Evolutionary conservation across 495 filamentous ascomycete species (phyloP), one percentile per base, ranked within the genome.

Genomic region (Hyaloscypha hepaticicola): DNA sequence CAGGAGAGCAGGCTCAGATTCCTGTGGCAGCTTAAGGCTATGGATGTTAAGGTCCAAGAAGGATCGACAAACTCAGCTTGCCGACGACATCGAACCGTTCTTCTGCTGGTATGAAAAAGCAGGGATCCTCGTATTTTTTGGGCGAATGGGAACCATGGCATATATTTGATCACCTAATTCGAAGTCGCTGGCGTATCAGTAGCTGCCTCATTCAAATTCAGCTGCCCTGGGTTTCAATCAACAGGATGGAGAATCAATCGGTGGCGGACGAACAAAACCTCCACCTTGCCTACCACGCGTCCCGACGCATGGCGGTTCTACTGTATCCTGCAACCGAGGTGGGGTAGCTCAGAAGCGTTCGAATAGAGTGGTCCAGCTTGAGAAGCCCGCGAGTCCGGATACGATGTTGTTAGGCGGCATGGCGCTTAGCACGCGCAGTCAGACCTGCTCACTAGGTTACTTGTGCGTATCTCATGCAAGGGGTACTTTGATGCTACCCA

Each of bases 1-100:
- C 41, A 1, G 55, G 49, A 27, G 48, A 61, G 51, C 48, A 48
- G 38, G 58, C 49, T 4, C 61, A 58, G 27, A 34, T 68, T 1
- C 48, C 61, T 8, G 51, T 68, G 9, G 60, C 61, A 16, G 45
- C 66, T 38, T 69, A 52, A 67, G 19, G 38, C 3, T 16, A 45
- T 45, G 38, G 12, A 14, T 1, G 1, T 45, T 45, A 45, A 45
- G 38, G 38, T 45, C 19, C 38, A 45, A 45, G 38, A 45, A 45
- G 38, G 38, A 45, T 45, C 38, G 14, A 16, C 38, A 45, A n/a
- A 45, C 38, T 45, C 11, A 45, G 38, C 16, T 4, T 45, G 38
- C 38, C 4, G 12, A 45, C 11, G 38, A 19, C 38, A 16, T 45
- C 19, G 38, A 16, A 45, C 19, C 19, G 7, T 11, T 45, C 16